Base-by-base conservation (phyloP, 306 rosid species). In the Myrica gale region DNA sequence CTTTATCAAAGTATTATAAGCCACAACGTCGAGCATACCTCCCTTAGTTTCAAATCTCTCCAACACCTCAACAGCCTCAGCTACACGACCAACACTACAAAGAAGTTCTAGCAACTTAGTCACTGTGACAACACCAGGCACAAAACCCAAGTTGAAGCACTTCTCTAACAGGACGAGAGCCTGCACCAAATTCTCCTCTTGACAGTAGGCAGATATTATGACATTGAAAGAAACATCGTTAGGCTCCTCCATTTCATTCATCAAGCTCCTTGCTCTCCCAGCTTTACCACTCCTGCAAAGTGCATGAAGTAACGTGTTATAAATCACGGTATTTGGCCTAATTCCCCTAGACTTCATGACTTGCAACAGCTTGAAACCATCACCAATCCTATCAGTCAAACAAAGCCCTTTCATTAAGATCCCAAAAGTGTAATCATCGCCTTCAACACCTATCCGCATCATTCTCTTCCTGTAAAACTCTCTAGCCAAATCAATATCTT, bases 201-300 rank as follows among this genome's bases (percentile, higher is more conserved):
- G 84, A 48, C 92, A 90, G 71, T 90, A 92, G 17, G 69, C 87
- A 46, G 92, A 84, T 46, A 92, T 88, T 83, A 92, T 63, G 58
- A 90, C 73, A 67, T 90, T 90, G 73, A 81, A 90, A 9, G 96
- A 88, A 17, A 90, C 89, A 55, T 87, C 96, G 74, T 84, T 92
- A 3, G 85, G 90, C 2, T 73, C 79, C 68, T 66, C 84, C 81
- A 88, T 90, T 79, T 92, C 96, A 81, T 69, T 88, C 93, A 87
- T 84, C 92, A 92, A 87, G 81, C 90, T 92, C 78, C 97, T 92
- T 12, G 93, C 96, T 74, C 89, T 87, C 73, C 90, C 97, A 71
- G 84, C 84, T 73, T 88, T 90, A 11, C 96, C 91, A 75, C 90
- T 90, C 82, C 54, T 90, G 82, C 93, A 90, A 80, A 92, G 90